Conservation (phyloP, 176 grass and related monocot species). For the Olyra latifolia region DNA sequence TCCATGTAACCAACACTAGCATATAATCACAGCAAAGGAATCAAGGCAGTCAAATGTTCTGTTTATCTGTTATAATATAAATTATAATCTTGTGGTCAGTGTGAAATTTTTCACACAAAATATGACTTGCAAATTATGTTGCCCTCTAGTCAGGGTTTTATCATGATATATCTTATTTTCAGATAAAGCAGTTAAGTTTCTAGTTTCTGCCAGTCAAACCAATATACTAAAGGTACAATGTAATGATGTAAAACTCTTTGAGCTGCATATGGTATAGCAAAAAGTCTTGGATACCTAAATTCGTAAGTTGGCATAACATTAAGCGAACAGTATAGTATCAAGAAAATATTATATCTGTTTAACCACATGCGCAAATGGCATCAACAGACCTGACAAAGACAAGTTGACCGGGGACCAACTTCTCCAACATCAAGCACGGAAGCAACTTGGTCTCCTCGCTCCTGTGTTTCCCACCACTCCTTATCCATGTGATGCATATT, state of each 20-base stretch:
- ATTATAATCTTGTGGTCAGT: neutral
- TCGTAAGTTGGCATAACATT: neutral
- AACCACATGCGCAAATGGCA: neutral
- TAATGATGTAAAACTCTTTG: conserved; percentile 7
- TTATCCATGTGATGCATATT: conserved; percentile 34
- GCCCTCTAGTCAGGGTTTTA: neutral
- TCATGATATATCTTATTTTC: neutral
- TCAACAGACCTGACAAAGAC: conserved; percentile 65
- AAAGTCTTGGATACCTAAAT: conserved; percentile 6
- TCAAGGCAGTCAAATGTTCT: neutral
- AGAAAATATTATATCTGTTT: neutral
- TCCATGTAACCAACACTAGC: neutral
- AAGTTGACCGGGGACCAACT: conserved; percentile 65
- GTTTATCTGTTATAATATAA: neutral
- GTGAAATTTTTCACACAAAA: neutral
- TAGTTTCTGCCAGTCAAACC: neutral
- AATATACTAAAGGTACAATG: neutral
- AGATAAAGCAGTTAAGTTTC: conserved; percentile 13
- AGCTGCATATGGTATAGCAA: neutral
- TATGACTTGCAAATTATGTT: neutral
- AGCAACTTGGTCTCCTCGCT: conserved; percentile 54
- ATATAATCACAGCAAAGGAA: neutral
- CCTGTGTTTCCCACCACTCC: conserved; percentile 81
- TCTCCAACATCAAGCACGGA: conserved; percentile 61
- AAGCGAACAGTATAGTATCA: conserved; percentile 6